Base-by-base conservation (phyloP, 192 early-diverging fungal genomes). In the Mortierella alpina region DNA sequence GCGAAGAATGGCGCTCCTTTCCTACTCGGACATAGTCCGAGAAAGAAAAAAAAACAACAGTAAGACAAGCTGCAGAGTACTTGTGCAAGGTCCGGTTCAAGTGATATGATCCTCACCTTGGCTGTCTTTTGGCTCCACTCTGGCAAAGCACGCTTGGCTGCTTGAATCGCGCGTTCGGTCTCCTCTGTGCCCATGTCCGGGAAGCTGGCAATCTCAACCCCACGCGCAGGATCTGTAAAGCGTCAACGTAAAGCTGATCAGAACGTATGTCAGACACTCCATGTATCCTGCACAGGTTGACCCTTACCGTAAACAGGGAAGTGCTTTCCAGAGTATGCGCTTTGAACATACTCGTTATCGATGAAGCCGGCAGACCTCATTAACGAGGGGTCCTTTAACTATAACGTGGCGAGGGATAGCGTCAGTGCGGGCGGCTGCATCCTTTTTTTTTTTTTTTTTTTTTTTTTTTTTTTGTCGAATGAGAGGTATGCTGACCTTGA, bases 121-220 rank as follows among this genome's bases (percentile, higher is more conserved):
- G 88, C 91, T 6, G 93, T 89, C 18, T 82, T 89, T 41, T 71
- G 74, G 42, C 86, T 86, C 93, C 93, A 95, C 14, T 59, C 64
- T 0, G 81, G 78, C 48, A 93, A 88, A 3, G 93, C 90, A 10
- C 66, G 57, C 50, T 72, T 84, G 3, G 92, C 93, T 14, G 83
- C 83, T n/a, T 87, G 70, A 12, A 93, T 84, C 1, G 92, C 92
- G 11, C 59, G 53, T 15, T 85, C 75, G 3, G 88, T 86, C 17
- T 95, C 93, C 9, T 82, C 60, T 0, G 78, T 82, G n/a, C 82
- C 81, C 90, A 93, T 92, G 22, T 93, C 90, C 5, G 92, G 85
- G 40, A 90, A 87, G n/a, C 60, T 77, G 7, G 86, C 91, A 63
- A 95, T 90, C 39, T 83, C 85, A 13, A 88, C 74, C 20, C 86